Conservation (phyloP, 495 filamentous ascomycete species). For the Penicillium lagena region DNA sequence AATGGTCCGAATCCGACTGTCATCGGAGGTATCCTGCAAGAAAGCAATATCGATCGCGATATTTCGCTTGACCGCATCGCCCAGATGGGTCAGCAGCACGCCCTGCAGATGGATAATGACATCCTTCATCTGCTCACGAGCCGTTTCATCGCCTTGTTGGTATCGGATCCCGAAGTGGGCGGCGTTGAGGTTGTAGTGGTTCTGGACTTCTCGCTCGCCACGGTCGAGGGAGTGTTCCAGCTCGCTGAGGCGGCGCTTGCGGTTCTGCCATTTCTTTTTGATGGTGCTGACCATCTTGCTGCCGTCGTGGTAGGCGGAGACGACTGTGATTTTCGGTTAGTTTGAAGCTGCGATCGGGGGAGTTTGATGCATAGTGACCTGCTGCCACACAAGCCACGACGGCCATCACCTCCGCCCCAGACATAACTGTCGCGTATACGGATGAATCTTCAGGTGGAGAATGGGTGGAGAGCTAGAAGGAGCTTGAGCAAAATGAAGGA, state of each 20-base stretch:
- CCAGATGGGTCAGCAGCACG: slow-evolving; percentile 36
- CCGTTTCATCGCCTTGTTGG: slow-evolving; percentile 31
- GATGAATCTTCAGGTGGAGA: not conserved
- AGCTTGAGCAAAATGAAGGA: not conserved
- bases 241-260: slow-evolving; percentile 15
- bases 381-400: slow-evolving; percentile 35
- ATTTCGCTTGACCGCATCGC: slow-evolving; percentile 27
- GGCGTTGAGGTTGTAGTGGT: slow-evolving; percentile 22
- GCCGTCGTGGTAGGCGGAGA: slow-evolving; percentile 39
- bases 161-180: slow-evolving; percentile 23
- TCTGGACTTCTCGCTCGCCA: slow-evolving; percentile 19
- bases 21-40: slow-evolving; percentile 28
- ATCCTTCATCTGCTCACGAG: slow-evolving; percentile 35
- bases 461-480: not conserved
- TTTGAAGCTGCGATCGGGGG: not conserved
- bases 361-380: slow-evolving; percentile 2
- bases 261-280: slow-evolving; percentile 23
- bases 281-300: slow-evolving; percentile 26
- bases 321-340: slow-evolving; percentile 10
- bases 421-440: slow-evolving; percentile 5
- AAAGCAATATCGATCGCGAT: slow-evolving; percentile 27
- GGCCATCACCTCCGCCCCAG: slow-evolving; percentile 19
- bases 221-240: slow-evolving; percentile 28
- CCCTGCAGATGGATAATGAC: slow-evolving; percentile 37
- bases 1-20: slow-evolving; percentile 21